Evolutionary conservation across 257 asterid genomes (phyloP), one percentile per base, ranked within the genome.

Genomic region (Voacanga thouarsii): DNA sequence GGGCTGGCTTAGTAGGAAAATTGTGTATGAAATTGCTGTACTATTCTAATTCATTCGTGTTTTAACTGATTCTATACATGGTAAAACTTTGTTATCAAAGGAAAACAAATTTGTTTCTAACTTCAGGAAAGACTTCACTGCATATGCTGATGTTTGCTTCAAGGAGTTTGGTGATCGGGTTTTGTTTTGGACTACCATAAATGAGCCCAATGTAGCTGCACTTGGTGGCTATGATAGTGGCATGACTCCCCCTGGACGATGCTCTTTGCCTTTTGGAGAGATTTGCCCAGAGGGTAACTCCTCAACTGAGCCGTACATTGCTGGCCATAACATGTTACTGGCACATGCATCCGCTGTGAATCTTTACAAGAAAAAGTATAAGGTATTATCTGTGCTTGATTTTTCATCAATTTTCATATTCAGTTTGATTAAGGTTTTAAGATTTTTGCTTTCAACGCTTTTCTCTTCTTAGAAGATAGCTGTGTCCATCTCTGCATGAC

Each of bases 101-200:
- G 11, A 7, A 30, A 24, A 7, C 12, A 0, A 6, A 8, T 26
- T 45, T 18, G 24, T 6, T 11, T 68, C 55, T 63, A 64, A 39
- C 7, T 75, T 77, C 83, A 87, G 94, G 85, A 83, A 88, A 78
- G 94, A 88, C 80, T 89, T 89, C 79, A 78, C 70, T 0, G 78
- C 80, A 57, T 89, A 79, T 65, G 89, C 86, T 11, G 89, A 86
- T 55, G 86, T 85, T 63, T 89, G 92, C 83, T 88, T 89, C 74
- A 80, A 33, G 37, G 37, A 33, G 2, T 33, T 33, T 33, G 37
- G 37, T 33, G 37, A 33, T 2, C 37, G 37, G 71, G 91, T 88
- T 24, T 61, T 70, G 72, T 63, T 86, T 45, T 88, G 94, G 94
- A 89, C 90, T 14, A 82, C 90, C n/a, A 50, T 89, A 23, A 89